phyloP scores from a whole-genome alignment of 371 early-diverging fungal genomes.

The Mortierella sp. region DNA sequence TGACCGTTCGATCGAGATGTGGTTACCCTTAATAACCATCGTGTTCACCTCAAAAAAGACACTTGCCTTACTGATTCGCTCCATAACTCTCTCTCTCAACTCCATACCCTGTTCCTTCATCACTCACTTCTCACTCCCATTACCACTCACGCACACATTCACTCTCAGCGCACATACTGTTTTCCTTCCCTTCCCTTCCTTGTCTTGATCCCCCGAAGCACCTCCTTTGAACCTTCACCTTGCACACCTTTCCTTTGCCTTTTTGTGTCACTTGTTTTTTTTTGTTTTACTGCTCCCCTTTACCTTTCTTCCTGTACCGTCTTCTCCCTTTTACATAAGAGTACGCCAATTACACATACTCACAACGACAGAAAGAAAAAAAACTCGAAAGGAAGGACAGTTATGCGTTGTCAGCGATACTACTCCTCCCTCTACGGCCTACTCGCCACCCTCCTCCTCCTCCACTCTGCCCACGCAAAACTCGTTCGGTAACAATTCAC shows the following conservation, averaged over 20 bases:
- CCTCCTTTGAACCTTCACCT: no score
- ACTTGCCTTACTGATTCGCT: neutral
- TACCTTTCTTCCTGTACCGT: neutral
- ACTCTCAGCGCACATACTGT: neutral
- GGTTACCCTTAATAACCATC: no score
- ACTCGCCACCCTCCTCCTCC: slow-evolving; percentile 71
- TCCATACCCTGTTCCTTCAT: neutral
- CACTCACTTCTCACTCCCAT: neutral
- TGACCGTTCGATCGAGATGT: no score
- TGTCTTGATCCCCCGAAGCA: neutral
- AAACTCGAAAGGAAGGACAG: neutral
- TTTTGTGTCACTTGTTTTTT: neutral
- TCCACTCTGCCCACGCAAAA: slow-evolving; percentile 39
- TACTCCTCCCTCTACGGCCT: slow-evolving; percentile 70
- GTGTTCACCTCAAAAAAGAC: no score
- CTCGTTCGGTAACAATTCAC: neutral
- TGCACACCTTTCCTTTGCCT: neutral
- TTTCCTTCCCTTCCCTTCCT: neutral
- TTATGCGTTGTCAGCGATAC: slow-evolving; percentile 50
- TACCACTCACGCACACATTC: slow-evolving; percentile 1
- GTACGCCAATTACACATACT: neutral
- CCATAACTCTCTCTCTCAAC: neutral
- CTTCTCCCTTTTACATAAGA: neutral
- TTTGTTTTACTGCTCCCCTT: neutral
- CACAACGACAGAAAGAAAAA: neutral